Conservation (phyloP, 1,284 basidiomycete species). For the Rhodotorula glutinis region DNA sequence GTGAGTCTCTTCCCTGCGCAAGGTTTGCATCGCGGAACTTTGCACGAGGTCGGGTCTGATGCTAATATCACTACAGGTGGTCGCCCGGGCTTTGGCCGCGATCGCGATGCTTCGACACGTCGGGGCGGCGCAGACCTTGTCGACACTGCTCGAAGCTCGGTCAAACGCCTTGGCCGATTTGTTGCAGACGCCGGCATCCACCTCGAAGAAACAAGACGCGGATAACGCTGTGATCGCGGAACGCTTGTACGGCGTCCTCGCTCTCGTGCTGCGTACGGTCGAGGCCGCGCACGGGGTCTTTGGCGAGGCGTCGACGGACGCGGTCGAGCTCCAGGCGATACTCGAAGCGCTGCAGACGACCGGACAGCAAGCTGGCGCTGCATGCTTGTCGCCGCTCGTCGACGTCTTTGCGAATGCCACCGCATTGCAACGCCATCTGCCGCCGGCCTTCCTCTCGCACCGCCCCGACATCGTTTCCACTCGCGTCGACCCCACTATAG, state of each 20-base stretch:
- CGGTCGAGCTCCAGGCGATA: neutral
- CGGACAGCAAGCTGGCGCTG: slow-evolving; percentile 4
- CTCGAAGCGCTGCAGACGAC: slow-evolving; percentile 24
- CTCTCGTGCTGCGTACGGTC: slow-evolving; percentile 35
- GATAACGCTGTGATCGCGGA: neutral
- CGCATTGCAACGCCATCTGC: slow-evolving; percentile 39
- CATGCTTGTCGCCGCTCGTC: slow-evolving; percentile 26
- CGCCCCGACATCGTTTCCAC: slow-evolving; percentile 15
- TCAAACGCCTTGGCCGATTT: slow-evolving; percentile 24
- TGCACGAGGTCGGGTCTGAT: neutral
- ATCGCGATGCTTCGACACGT: slow-evolving; percentile 38
- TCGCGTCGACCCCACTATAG: neutral
- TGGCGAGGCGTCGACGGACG: neutral
- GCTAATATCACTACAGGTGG: slow-evolving; percentile 7
- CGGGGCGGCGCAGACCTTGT: slow-evolving; percentile 19
- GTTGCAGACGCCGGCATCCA: slow-evolving; percentile 8
- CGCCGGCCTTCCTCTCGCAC: slow-evolving; percentile 33
- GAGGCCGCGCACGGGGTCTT: slow-evolving; percentile 31
- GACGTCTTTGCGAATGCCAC: slow-evolving; percentile 38
- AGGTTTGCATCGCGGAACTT: too few relatives aligned
- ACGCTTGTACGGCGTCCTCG: slow-evolving; percentile 22
- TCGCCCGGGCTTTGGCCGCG: slow-evolving; percentile 35
- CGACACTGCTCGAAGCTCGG: slow-evolving; percentile 34
- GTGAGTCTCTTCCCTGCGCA: slow-evolving; percentile 17
- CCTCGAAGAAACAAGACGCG: neutral